Conservation (phyloP, 2,329 filamentous ascomycete genomes). For the Parafenestella ontariensis region DNA sequence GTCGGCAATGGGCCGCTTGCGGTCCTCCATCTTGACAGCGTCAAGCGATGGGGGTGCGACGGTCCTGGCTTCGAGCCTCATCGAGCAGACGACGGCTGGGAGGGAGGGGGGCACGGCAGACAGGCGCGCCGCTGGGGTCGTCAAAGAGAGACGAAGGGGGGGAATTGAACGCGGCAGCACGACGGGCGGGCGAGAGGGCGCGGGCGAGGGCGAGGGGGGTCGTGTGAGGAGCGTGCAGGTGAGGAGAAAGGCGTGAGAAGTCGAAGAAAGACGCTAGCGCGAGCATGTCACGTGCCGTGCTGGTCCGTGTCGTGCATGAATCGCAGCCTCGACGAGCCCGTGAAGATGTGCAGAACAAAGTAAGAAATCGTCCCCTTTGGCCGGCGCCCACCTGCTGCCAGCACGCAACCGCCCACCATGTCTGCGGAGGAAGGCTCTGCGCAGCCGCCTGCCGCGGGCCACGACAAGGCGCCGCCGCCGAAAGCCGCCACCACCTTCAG, state of each 20-base stretch:
- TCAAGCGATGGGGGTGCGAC: constrained; percentile 78
- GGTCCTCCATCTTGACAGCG: constrained; percentile 97
- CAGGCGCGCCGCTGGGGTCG: constrained; percentile 30
- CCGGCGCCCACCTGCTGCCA: too few relatives aligned
- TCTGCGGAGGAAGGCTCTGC: constrained; percentile 31
- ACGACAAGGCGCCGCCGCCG: constrained; percentile 26
- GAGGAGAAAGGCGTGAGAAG: constrained; percentile 17
- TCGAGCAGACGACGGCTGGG: constrained; percentile 66
- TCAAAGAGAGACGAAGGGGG: constrained; percentile 18
- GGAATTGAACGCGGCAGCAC: constrained; percentile 34
- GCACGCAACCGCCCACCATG: constrained; percentile 20
- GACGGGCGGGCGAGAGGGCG: constrained; percentile 19
- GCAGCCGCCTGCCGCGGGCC: constrained; percentile 17
- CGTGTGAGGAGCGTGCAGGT: constrained; percentile 21
- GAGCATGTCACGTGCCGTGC: neutral
- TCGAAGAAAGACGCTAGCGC: constrained; percentile 5
- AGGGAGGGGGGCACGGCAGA: constrained; percentile 25
- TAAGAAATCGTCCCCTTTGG: too few relatives aligned
- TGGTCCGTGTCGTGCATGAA: too few relatives aligned
- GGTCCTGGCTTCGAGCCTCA: constrained; percentile 80
- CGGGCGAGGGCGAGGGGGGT: constrained; percentile 10
- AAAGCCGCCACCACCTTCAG: constrained; percentile 31
- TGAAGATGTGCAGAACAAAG: too few relatives aligned
- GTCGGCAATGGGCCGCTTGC: constrained; percentile 92
- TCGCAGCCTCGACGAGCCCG: too few relatives aligned